These are phyloP conservation scores for Royoungia palumana DNA, from an alignment of 768 basidiomycete genomes.

Conservation along the genomic window DNA sequence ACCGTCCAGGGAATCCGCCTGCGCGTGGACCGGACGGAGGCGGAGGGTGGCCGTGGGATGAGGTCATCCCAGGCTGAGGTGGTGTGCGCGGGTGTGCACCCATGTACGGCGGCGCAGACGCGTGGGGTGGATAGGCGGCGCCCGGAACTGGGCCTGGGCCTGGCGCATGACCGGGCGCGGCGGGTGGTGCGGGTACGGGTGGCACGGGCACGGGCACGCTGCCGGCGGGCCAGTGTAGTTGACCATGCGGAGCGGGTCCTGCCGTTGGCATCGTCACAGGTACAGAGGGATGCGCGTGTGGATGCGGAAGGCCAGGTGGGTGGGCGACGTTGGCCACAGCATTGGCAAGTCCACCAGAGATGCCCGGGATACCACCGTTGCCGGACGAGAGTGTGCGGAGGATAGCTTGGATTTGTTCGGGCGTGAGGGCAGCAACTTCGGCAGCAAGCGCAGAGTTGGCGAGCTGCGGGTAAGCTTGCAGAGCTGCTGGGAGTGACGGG, in stretches of 20 bases:
- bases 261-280: slow-evolving; percentile 8
- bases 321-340: slow-evolving; percentile 22
- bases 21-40: slow-evolving; percentile 27
- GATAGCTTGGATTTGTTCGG: slow-evolving; percentile 71
- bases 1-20: slow-evolving; percentile 27
- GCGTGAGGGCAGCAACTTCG: slow-evolving; percentile 70
- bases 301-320: neutral
- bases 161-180: neutral
- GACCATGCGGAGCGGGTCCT: slow-evolving; percentile 10
- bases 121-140: slow-evolving; percentile 1
- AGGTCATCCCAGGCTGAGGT: slow-evolving; percentile 25
- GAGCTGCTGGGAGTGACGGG: slow-evolving; percentile 22
- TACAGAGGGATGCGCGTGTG: slow-evolving; percentile 13
- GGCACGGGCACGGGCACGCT: neutral
- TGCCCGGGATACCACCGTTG: slow-evolving; percentile 32
- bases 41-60: slow-evolving; percentile 20
- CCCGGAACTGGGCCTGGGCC: neutral
- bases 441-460: slow-evolving; percentile 57
- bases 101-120: slow-evolving; percentile 13
- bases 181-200: slow-evolving; percentile 6
- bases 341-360: slow-evolving; percentile 29
- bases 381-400: slow-evolving; percentile 52
- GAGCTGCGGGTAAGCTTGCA: slow-evolving; percentile 34
- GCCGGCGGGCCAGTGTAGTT: slow-evolving; percentile 20
- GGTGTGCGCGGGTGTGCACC: slow-evolving; percentile 15